Percentiles rank a stretch among this genome's conserved stretches.
phyloP scores from a whole-genome alignment of 164 flowering plant species.

The Macadamia integrifolia region DNA sequence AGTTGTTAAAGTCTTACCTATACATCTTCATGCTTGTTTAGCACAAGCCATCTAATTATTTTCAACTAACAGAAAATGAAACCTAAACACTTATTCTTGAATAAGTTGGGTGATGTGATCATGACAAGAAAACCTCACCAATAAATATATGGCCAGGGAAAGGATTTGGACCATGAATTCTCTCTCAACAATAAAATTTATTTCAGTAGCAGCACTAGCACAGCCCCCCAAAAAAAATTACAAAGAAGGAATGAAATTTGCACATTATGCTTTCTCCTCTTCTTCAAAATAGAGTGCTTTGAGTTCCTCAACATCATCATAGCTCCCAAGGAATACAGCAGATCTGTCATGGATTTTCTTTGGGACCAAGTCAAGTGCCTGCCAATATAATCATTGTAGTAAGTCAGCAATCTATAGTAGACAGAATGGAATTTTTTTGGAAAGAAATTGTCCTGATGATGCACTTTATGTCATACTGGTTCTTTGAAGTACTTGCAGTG shows the following conservation, averaged over 20 bases:
- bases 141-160: conserved; percentile 5
- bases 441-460: neutral
- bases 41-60: too few species aligned
- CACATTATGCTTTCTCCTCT: conserved; percentile 23
- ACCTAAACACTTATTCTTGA: too few species aligned
- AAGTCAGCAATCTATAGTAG: neutral
- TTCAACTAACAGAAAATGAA: too few species aligned
- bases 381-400: conserved; percentile 13
- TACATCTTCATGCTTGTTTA: too few species aligned
- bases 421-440: neutral
- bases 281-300: conserved; percentile 77
- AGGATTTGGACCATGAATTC: neutral
- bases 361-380: conserved; percentile 94
- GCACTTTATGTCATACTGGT: too few species aligned
- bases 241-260: neutral
- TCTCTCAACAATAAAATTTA: neutral
- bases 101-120: neutral
- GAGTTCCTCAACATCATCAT: conserved; percentile 89
- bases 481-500: too few species aligned
- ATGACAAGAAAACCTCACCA: conserved; percentile 1
- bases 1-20: too few species aligned
- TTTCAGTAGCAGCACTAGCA: too few species aligned
- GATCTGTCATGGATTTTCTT: conserved; percentile 80
- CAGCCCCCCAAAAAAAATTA: too few species aligned
- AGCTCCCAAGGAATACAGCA: conserved; percentile 93